Base-by-base conservation (phyloP, 768 basidiomycete species). In the Amanita thiersii region DNA sequence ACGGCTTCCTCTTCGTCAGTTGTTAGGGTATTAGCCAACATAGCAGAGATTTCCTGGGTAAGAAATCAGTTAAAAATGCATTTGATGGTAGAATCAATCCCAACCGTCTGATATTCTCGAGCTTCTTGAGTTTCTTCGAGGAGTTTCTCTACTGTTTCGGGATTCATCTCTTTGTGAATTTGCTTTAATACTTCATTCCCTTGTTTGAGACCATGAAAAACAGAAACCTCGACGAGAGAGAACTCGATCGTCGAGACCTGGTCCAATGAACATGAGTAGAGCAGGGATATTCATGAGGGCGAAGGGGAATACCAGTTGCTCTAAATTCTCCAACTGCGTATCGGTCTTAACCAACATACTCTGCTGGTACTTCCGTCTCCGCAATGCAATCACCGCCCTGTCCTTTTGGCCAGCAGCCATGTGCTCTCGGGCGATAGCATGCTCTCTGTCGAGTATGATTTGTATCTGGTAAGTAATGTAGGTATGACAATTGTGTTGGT, bases 221-320 rank as follows among this genome's bases (percentile, higher is more conserved):
- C 87, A 2, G 92, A 91, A 33, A 87, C 79, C 60, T 98, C 88
- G 15, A 98, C 80, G 37, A 93, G 70, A 5, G 96, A 91, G 65
- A 96, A 98, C 59, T 99, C 96, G 53, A 99, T 96, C 0, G 85
- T 87, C 3, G 90, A 87, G 18, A 97, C 92, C 94, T 99, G 53
- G 12, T n/a, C n/a, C n/a, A n/a, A n/a, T 25, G 10, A 5, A 28
- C 2, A 6, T 39, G 5, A 40, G 17, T 17, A 11, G 11, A n/a
- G 15, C 29, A 24, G 20, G 26, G 28, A 30, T 37, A 14, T 1
- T 21, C 2, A 14, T 28, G 11, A 20, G 28, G n/a, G n/a, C n/a
- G 7, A 32, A 17, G 8, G 18, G 17, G 30, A 23, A 26, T 79
- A 92, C 94, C 37, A 98, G 69, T 47, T 90, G 81, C 61, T 97